Evolutionary conservation across 2,329 filamentous ascomycete species (phyloP), one percentile per base, ranked within the genome.

Genomic region (Paramyrothecium roridum): DNA sequence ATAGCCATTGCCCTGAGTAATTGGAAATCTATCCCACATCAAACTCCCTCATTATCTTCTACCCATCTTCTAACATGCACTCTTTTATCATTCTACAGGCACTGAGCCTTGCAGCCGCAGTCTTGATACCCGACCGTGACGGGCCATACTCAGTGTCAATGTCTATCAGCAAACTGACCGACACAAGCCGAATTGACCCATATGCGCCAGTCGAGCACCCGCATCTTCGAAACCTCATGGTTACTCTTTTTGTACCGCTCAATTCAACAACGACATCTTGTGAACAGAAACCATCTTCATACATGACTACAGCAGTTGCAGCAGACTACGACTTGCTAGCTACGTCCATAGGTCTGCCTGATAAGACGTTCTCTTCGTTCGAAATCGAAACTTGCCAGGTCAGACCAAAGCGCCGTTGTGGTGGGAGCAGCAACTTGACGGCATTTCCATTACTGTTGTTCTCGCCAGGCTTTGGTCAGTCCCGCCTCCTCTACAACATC

Each of bases 401-500:
- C 16, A 37, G 55, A 2, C 61, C 30, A 53, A 34, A 10, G 50
- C 6, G 1, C 26, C 30, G 3, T 51, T 13, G 37, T 43, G 12
- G 37, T 43, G 37, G 6, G 7, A 13, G 13, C 1, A 55, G 52
- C 7, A 47, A 1, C 26, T 66, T 50, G 49, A 58, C 34, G 56
- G 60, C 22, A 40, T 80, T 33, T 19, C 57, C 62, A 0, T 48
- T 66, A 3, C 56, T 61, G 1, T 53, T 81, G 10, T 72, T 83
- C 47, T 77, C 76, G 0, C 73, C 79, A 1, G 80, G 77, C 3
- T 67, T 73, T 30, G 74, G 73, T 3, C 72, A 71, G 6, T 73
- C 75, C 0, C 68, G 79, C 1, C 61, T 77, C 1, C 48, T 79
- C 1, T 78, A 82, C 59, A 70, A 66, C 3, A 72, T 70, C 6